Percentiles rank a stretch among this genome's conserved stretches.
These are phyloP conservation scores for Neonectria coccinea DNA, from an alignment of 2,329 filamentous ascomycete species.

Conservation along the genomic window DNA sequence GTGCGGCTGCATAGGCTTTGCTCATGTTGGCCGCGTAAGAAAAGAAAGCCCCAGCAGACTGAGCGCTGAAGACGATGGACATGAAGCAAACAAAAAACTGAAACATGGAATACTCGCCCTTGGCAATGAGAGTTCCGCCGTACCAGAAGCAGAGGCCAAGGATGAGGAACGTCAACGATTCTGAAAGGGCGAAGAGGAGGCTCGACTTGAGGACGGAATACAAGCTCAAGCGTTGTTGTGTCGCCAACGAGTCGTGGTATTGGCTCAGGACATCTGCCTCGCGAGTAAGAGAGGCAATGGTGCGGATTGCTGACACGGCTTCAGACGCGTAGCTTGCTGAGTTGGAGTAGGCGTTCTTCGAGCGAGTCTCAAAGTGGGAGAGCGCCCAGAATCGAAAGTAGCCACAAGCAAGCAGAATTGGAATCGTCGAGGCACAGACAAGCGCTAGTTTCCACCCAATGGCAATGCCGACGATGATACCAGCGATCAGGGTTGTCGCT, in stretches of 20 bases:
- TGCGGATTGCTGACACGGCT: slow-evolving; percentile 28
- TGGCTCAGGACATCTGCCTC: slow-evolving; percentile 12
- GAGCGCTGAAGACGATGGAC: slow-evolving; percentile 67
- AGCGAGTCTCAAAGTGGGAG: slow-evolving; percentile 21
- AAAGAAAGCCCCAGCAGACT: slow-evolving; percentile 87
- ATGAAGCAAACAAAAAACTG: slow-evolving; percentile 35
- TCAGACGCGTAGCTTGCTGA: slow-evolving; percentile 30
- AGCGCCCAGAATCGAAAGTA: slow-evolving; percentile 53
- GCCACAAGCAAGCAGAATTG: slow-evolving; percentile 54
- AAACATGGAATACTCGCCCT: slow-evolving; percentile 31
- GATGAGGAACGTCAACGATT: slow-evolving; percentile 21
- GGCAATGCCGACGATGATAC: slow-evolving; percentile 23
- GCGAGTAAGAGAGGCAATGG: slow-evolving; percentile 30
- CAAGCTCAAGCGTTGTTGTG: slow-evolving; percentile 8
- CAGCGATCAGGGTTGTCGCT: slow-evolving; percentile 17
- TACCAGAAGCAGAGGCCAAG: slow-evolving; percentile 36
- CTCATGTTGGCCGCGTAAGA: slow-evolving; percentile 89
- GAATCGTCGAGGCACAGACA: slow-evolving; percentile 56
- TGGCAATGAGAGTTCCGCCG: slow-evolving; percentile 23
- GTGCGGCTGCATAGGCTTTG: slow-evolving; percentile 83
- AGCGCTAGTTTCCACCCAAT: slow-evolving; percentile 59
- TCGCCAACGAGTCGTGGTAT: slow-evolving; percentile 4
- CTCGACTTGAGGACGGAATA: slow-evolving; percentile 16
- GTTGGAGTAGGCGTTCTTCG: background rate
- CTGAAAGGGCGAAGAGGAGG: slow-evolving; percentile 17